Conservation (phyloP, 179 eudicot species). For the Beta corolliflora region DNA sequence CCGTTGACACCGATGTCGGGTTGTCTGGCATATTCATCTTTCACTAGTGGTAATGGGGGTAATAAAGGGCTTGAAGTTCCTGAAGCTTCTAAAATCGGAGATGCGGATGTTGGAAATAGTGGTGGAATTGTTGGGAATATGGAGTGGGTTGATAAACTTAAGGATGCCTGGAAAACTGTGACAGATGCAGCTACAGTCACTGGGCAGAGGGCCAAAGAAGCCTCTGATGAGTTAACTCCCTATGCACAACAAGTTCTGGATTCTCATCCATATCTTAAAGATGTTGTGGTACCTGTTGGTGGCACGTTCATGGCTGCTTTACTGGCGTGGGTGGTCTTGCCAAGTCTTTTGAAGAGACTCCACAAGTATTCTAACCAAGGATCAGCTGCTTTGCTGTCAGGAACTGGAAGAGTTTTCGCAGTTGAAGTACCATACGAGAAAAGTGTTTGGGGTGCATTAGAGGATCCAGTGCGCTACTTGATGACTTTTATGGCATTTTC, state of each 20-base stretch:
- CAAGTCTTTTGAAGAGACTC: conserved; percentile 68
- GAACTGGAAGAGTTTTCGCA: conserved; percentile 51
- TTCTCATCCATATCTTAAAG: conserved; percentile 75
- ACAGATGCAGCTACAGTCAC: conserved; percentile 47
- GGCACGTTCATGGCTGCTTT: conserved; percentile 65
- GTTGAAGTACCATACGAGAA: conserved; percentile 81
- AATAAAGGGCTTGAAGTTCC: conserved; percentile 31
- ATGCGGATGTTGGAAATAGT: conserved; percentile 39
- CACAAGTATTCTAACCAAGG: conserved; percentile 72
- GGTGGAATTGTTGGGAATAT: conserved; percentile 36
- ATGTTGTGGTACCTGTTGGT: conserved; percentile 77
- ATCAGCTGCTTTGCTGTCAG: conserved; percentile 56
- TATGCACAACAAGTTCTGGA: conserved; percentile 62
- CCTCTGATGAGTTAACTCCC: conserved; percentile 59
- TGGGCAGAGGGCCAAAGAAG: conserved; percentile 64
- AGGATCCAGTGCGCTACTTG: conserved; percentile 73
- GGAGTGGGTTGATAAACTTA: conserved; percentile 64
- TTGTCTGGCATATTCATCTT: conserved; percentile 31
- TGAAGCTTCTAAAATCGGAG: conserved; percentile 34
- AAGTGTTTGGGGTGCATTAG: conserved; percentile 90
- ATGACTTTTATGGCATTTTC: conserved; percentile 80
- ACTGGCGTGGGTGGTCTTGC: conserved; percentile 82
- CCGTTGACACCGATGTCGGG: conserved; percentile 32
- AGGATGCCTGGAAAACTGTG: conserved; percentile 59
- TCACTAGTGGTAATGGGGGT: conserved; percentile 32